Base-by-base conservation (phyloP, 805 yeast species). In the Candida incommunis region DNA sequence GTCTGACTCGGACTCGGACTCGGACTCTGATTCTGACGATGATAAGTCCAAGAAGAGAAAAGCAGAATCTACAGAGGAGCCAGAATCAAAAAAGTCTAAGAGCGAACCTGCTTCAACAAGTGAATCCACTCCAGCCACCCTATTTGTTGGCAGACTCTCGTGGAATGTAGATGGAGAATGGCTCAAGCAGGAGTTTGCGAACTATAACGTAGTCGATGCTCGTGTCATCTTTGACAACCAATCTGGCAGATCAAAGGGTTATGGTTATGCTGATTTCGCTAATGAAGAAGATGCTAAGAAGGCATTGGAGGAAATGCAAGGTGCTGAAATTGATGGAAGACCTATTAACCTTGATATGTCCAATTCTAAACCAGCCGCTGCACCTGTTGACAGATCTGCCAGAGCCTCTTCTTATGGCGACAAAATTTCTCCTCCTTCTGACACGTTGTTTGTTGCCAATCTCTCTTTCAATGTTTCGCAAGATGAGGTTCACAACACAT, bases 111-210 rank as follows among this genome's bases (percentile, higher is more conserved):
- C 50, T 24, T 51, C 50, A 24, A 53, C 47, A 15, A 47, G 58
- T 29, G 59, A 59, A 41, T 56, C 65, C 41, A 94, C 81, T 67
- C 81, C 87, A 56, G 83, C 90, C 48, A 90, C 97, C 49, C 66
- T 92, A 53, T 92, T 92, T 59, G 97, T 88, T 53, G 98, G 98
- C 59, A 81, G 97, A 71, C 76, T 92, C 60, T 87, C 97, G 20
- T 92, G 97, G 97, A 82, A 79, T 66, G 76, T 92, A 59, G 98
- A 92, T 61, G 96, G 88, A 63, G 94, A 80, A 49, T 84, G 95
- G 95, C 78, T 92, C 64, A 72, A 73, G 67, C 70, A 80, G 50
- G 96, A 85, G 70, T 92, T 92, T 65, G 87, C 80, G 64, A 75
- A 73, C 50, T 48, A 49, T 27, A 58, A 67, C 45, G 92, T 87